These are phyloP conservation scores for Dendrobium catenatum DNA, from an alignment of 106 monocot genomes.

Conservation along the genomic window DNA sequence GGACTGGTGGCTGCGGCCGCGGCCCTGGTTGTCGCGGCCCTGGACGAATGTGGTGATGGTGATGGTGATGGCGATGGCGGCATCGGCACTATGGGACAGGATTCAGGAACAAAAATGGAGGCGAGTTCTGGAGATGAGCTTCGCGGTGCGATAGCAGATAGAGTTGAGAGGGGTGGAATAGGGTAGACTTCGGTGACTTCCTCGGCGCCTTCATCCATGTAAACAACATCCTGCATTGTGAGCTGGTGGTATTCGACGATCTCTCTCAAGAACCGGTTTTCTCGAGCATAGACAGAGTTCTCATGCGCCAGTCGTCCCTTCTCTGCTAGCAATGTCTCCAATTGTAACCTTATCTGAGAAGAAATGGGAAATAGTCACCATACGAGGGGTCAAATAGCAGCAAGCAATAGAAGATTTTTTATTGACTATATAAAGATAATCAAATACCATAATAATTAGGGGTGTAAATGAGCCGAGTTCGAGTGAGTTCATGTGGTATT, in stretches of 20 bases:
- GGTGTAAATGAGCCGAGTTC: no score
- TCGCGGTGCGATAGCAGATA: background rate
- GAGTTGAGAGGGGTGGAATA: conserved; percentile 11
- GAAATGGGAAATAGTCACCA: background rate
- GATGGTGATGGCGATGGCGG: background rate
- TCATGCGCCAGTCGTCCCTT: conserved; percentile 60
- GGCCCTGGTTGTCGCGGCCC: background rate
- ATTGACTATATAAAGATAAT: background rate
- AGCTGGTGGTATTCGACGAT: conserved; percentile 77
- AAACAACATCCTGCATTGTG: conserved; percentile 72
- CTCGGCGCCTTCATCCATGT: conserved; percentile 63
- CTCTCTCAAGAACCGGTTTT: conserved; percentile 65
- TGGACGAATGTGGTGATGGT: background rate
- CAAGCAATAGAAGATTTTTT: background rate
- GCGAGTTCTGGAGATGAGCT: background rate
- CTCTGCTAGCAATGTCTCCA: conserved; percentile 65
- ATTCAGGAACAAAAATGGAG: conserved; percentile 1
- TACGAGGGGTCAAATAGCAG: background rate
- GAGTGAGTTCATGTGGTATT: no score
- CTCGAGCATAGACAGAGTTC: conserved; percentile 53
- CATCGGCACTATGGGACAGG: background rate
- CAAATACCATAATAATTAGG: background rate
- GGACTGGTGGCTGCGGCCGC: background rate
- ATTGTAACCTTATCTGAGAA: conserved; percentile 48
- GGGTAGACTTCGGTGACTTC: conserved; percentile 72